Conservation (phyloP, 208 protist species). For the Entamoeba moshkovskii region DNA sequence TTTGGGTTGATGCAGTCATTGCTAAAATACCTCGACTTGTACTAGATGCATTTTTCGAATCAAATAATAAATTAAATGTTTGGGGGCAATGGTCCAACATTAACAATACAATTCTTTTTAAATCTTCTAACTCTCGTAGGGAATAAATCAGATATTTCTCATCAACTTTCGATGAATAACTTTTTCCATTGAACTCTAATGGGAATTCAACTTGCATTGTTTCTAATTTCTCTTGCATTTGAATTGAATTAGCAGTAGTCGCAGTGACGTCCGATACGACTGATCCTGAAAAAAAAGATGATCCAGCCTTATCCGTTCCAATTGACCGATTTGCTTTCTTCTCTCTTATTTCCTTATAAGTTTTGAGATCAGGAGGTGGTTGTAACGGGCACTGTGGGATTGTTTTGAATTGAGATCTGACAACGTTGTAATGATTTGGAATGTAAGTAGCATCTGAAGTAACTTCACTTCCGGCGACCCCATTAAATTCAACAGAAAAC, state of each 20-base stretch:
- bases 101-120: not conserved
- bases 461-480: not conserved
- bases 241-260: not conserved
- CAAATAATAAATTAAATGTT: not conserved
- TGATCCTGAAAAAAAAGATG: not conserved
- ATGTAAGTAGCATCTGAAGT: not conserved
- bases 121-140: not conserved
- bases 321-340: not conserved
- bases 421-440: not conserved
- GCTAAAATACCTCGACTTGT: not conserved
- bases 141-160: not conserved
- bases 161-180: not conserved
- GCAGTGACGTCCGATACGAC: not conserved
- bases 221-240: not conserved
- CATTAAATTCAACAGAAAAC: not conserved
- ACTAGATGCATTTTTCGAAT: not conserved
- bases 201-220: not conserved
- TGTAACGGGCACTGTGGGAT: not conserved
- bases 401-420: not conserved
- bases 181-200: not conserved
- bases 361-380: not conserved
- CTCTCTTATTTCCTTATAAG: not conserved
- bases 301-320: not conserved
- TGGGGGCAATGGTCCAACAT: not conserved
- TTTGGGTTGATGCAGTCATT: not conserved